Evolutionary conservation across 2,329 filamentous ascomycete genomes (phyloP), one percentile per base, ranked within the genome.

Genomic region (Xylaria polymorpha): DNA sequence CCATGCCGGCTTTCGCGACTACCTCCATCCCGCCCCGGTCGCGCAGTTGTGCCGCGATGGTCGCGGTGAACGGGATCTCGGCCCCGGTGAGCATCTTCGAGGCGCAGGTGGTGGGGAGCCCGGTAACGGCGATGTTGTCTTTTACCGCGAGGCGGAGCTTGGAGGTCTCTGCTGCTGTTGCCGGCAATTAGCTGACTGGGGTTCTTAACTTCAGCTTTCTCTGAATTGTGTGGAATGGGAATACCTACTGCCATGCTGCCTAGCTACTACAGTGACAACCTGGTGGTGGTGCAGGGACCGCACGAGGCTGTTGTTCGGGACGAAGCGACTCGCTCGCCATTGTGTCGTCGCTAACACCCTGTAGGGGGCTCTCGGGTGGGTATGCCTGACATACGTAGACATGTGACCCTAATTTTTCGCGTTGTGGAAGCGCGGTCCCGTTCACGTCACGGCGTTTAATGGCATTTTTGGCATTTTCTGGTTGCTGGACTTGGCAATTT

Each of bases 1-100:
- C 96, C 85, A 98, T 90, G 78, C 97, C 97, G 1, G 94, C 94
- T 80, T 97, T 97, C 7, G 91, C 92, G 1, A 90, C 85, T 1
- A 95, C 79, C 6, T 86, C 79, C 6, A 88, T 90, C 50, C 91
- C 92, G 5, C 91, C 92, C 4, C 87, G 85, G 35, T 83, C 78
- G 65, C 87, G 86, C 41, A 98, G 85, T 74, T 90, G 87, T 61
- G 85, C 82, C 41, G 97, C 89, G 20, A 98, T 90, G 9, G 93
- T 95, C 20, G 95, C 94, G 78, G 94, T 89, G 80, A 92, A 95
- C 4, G 94, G 93, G 69, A 92, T 94, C 43, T 80, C 82, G 80
- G 94, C 93, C 70, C 83, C 84, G n/a, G 84, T 78, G 48, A 98
- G 87, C 64, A 94, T 92, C 22, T 83, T 83, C 2, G 95, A 98